Evolutionary conservation across 1,284 basidiomycete species (phyloP).

Genomic region (Tilletia setariae): DNA sequence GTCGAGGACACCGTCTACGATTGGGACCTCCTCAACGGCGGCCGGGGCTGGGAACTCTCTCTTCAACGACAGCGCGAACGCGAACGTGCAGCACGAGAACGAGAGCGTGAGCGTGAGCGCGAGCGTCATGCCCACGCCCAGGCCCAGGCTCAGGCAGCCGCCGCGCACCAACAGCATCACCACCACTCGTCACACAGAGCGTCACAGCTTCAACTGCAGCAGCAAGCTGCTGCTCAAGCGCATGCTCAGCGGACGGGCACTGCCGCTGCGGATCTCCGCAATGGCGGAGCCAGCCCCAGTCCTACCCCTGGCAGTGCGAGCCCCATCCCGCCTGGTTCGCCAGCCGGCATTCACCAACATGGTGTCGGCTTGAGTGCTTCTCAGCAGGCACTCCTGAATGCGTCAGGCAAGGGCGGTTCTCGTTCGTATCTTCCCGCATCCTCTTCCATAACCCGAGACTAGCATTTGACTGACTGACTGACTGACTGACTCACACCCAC

Average conservation of each 20-base stretch:
- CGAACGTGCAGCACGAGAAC: conserved; percentile 8
- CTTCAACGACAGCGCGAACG: conserved; percentile 15
- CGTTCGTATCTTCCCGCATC: neutral
- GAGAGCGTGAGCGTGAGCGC: conserved; percentile 11
- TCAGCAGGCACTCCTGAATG: conserved; percentile 9
- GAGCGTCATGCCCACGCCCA: conserved; percentile 2
- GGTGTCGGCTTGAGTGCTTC: neutral
- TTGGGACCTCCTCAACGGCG: conserved; percentile 22
- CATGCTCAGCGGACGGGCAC: conserved; percentile 3
- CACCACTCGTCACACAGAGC: conserved; percentile 13
- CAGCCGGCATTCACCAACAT: neutral
- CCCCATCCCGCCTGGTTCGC: conserved; percentile 1
- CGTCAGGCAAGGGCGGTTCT: conserved; percentile 8
- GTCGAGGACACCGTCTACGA: conserved; percentile 23
- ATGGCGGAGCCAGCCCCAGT: neutral
- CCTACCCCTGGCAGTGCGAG: neutral
- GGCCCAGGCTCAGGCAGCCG: neutral
- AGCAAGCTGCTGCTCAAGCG: conserved; percentile 11
- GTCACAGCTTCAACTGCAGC: neutral
- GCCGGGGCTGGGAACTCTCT: conserved; percentile 24
- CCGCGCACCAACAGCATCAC: conserved; percentile 1
- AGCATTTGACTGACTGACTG: neutral
- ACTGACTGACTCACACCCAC: no score
- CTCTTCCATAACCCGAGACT: neutral
- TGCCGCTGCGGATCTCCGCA: neutral